phyloP scores from a whole-genome alignment of 1,284 basidiomycete species.

The Sporisorium reilianum region DNA sequence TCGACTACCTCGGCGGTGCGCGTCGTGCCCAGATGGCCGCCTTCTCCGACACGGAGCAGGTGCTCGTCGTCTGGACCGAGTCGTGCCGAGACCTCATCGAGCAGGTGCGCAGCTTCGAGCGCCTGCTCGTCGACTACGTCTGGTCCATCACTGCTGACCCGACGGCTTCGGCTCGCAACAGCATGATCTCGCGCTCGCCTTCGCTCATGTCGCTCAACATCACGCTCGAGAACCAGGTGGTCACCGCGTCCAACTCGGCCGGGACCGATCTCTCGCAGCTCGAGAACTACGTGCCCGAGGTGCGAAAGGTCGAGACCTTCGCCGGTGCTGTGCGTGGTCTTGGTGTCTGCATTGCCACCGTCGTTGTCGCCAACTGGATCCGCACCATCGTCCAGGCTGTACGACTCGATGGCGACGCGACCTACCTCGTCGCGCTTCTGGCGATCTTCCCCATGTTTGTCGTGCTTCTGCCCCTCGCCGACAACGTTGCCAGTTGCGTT shows the following conservation, averaged over 20 bases:
- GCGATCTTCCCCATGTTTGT: conserved; percentile 27
- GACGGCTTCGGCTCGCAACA: conserved; percentile 27
- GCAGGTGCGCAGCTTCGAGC: conserved; percentile 75
- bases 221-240: conserved; percentile 19
- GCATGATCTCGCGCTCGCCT: conserved; percentile 34
- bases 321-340: conserved; percentile 31
- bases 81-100: conserved; percentile 72
- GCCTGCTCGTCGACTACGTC: conserved; percentile 82
- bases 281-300: conserved; percentile 23
- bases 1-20: conserved; percentile 76
- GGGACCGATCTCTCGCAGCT: conserved; percentile 18
- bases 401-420: conserved; percentile 24
- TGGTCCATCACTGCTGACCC: conserved; percentile 72
- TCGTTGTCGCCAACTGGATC: conserved; percentile 34
- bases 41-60: conserved; percentile 81
- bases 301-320: conserved; percentile 16
- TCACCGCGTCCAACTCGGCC: conserved; percentile 14
- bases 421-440: conserved; percentile 26
- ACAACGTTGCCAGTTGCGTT: conserved; percentile 73
- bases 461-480: conserved; percentile 72
- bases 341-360: conserved; percentile 26
- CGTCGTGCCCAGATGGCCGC: conserved; percentile 87
- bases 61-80: conserved; percentile 82
- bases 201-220: conserved; percentile 35
- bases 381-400: conserved; percentile 28